A percentile compares a stretch with the other conserved stretches of the same genome.
phyloP scores from a whole-genome alignment of 2,329 filamentous ascomycete genomes.

The Penicillium olsonii region DNA sequence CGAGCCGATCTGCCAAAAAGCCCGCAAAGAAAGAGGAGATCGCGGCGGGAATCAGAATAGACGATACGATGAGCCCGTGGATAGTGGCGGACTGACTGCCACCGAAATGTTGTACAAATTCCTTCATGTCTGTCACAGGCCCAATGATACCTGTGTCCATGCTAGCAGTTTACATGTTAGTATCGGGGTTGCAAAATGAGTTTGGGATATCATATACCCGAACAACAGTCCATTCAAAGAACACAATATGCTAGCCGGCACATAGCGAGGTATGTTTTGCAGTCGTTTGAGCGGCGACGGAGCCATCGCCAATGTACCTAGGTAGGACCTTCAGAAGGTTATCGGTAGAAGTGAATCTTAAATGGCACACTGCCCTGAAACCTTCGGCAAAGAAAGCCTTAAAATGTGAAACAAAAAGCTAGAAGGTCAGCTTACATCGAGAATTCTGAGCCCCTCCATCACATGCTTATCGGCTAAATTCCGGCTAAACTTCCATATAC shows the following conservation, averaged over 20 bases:
- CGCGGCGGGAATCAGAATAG: slow-evolving; percentile 59
- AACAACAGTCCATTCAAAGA: slow-evolving; percentile 5
- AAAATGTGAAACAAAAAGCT: too few species aligned
- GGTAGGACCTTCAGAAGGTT: background rate
- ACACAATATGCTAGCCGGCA: background rate
- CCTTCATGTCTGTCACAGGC: slow-evolving; percentile 59
- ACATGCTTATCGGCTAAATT: background rate
- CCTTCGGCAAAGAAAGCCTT: too few species aligned
- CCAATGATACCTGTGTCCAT: slow-evolving; percentile 60
- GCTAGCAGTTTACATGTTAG: slow-evolving; percentile 16
- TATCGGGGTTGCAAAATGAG: background rate
- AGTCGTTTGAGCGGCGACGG: background rate
- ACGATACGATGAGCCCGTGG: slow-evolving; percentile 60
- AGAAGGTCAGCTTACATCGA: background rate
- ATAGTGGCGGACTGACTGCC: slow-evolving; percentile 52
- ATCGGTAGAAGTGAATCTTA: background rate
- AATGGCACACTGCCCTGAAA: background rate
- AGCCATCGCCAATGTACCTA: background rate
- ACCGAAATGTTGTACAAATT: slow-evolving; percentile 52
- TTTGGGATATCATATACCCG: slow-evolving; percentile 14
- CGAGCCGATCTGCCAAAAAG: slow-evolving; percentile 54
- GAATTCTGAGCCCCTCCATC: background rate
- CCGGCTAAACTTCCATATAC: background rate
- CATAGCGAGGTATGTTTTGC: background rate
- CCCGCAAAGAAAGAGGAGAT: slow-evolving; percentile 62